Base-by-base conservation (phyloP, 345 rosid genomes). In the Syzygium aromaticum region DNA sequence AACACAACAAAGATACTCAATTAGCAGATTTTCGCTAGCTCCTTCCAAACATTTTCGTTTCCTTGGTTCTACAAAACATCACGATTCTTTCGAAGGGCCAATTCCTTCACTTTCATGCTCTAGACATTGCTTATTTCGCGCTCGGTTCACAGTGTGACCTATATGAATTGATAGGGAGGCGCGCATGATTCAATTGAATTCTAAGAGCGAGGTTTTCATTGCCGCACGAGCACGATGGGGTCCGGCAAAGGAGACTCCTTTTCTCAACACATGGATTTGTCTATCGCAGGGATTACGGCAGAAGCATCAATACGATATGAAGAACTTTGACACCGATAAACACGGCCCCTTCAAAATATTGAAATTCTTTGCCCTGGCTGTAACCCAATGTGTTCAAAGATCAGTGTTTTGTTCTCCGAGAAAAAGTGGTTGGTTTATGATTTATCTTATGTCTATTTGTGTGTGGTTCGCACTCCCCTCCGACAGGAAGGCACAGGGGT, bases 71-170 rank as follows among this genome's bases (percentile, higher is more conserved):
- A 61, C 1, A 17, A n/a, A n/a, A 61, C 0, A 61, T n/a, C 6
- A 0, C 5, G 5, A 14, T 17, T 61, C 3, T n/a, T n/a, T 27
- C 1, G 0, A 61, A 27, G 13, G 16, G 67, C 67, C 17, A 6
- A 0, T 61, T 13, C 3, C 67, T 14, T 61, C 67, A 61, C 33
- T n/a, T 61, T 61, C 15, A n/a, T 30, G 12, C 67, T 3, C 7
- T 6, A 59, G 30, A 11, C 12, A 59, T 61, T 61, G 13, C 6
- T 59, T n/a, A 28, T 59, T 27, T 59, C 30, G 12, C 7, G 17
- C 33, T 61, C 17, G 6, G 3, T 61, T 15, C 16, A 13, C n/a
- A n/a, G 30, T 17, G 16, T 11, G 67, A 61, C 17, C 17, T 27
- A 61, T 27, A 61, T 11, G 33, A 61, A 61, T 61, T 14, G 15